Evolutionary conservation across 2,329 filamentous ascomycete species (phyloP).

Genomic region (Aspergillus ochraceus): DNA sequence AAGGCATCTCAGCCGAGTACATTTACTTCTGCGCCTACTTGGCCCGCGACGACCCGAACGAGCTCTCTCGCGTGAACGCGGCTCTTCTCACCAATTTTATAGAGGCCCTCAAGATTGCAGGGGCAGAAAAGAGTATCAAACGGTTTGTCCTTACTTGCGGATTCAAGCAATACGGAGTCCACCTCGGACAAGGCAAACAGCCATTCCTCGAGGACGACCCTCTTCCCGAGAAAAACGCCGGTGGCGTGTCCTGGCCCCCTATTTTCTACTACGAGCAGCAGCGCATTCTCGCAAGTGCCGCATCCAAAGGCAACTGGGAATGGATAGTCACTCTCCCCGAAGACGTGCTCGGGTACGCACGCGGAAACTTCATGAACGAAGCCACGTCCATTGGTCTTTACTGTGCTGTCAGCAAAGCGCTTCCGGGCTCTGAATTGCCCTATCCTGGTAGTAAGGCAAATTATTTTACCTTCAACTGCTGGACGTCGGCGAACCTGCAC

Average conservation of each 20-base stretch:
- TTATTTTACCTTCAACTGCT: constrained; percentile 36
- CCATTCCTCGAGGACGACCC: constrained; percentile 51
- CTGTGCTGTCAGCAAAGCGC: constrained; percentile 27
- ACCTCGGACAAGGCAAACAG: constrained; percentile 50
- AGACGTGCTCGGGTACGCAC: constrained; percentile 47
- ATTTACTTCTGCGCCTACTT: constrained; percentile 49
- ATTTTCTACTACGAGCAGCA: constrained; percentile 58
- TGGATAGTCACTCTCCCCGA: constrained; percentile 49
- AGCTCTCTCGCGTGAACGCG: constrained; percentile 39
- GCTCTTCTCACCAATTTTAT: constrained; percentile 53
- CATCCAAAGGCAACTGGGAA: constrained; percentile 32
- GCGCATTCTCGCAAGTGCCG: constrained; percentile 40
- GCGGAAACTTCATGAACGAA: constrained; percentile 46
- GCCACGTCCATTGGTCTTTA: constrained; percentile 45
- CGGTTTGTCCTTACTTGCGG: constrained; percentile 53
- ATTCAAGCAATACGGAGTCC: constrained; percentile 56
- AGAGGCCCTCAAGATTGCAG: constrained; percentile 44
- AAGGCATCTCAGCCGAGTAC: constrained; percentile 39
- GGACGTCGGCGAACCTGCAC: constrained; percentile 34
- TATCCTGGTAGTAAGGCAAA: constrained; percentile 37
- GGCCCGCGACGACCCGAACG: constrained; percentile 35
- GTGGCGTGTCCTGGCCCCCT: constrained; percentile 35
- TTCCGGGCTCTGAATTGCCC: constrained; percentile 30
- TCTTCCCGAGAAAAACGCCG: constrained; percentile 35
- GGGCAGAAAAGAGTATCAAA: constrained; percentile 44